Evolutionary conservation across 2,329 filamentous ascomycete species (phyloP).

Genomic region (Colletotrichum sp.): DNA sequence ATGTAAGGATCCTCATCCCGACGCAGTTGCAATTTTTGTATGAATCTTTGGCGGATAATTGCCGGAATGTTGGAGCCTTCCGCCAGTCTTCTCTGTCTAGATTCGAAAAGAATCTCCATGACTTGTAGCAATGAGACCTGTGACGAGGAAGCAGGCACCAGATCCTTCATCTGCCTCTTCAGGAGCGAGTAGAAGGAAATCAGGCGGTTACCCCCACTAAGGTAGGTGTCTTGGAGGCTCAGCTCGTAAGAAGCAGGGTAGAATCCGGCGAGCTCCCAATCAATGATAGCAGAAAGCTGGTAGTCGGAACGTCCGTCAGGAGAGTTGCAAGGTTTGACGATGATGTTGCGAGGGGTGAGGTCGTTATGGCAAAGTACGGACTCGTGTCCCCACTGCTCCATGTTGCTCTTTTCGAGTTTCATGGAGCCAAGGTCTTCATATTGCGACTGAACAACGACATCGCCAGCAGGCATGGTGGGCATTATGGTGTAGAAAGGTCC

Average conservation of each 20-base stretch:
- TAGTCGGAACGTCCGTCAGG: neutral
- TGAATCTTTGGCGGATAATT: neutral
- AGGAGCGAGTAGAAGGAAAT: neutral
- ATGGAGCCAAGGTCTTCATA: neutral
- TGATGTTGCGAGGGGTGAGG: neutral
- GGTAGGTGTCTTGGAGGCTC: neutral
- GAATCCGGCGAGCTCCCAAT: neutral
- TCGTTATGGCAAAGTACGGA: slow-evolving; percentile 2
- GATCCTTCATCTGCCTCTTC: neutral
- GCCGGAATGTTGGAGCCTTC: neutral
- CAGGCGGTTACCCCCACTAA: neutral
- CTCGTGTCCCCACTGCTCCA: neutral
- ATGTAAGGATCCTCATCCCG: neutral
- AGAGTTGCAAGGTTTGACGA: neutral
- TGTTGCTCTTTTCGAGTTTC: neutral
- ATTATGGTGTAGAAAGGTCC: neutral
- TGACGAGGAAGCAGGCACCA: neutral
- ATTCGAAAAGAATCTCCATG: neutral
- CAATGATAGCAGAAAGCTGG: neutral
- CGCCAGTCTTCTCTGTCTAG: neutral
- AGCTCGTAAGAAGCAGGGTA: neutral
- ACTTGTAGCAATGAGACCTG: neutral
- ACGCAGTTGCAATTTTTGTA: neutral
- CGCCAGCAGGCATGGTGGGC: neutral
- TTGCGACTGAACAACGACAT: neutral